These are phyloP conservation scores for Phaseolus coccineus DNA, from an alignment of 331 rosid genomes.

Conservation along the genomic window DNA sequence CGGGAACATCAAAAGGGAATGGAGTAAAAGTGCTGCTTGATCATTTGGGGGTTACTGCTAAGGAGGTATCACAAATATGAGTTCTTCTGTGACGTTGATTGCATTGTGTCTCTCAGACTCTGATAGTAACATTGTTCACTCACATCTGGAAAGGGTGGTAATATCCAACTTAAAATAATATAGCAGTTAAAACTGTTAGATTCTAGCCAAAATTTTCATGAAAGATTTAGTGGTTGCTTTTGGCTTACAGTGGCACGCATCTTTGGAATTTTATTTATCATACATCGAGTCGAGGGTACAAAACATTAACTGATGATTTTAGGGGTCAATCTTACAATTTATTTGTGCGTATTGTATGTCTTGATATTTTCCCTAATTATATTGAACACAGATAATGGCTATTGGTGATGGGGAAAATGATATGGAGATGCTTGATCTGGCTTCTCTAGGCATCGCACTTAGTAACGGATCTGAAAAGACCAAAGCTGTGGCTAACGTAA, in stretches of 20 bases:
- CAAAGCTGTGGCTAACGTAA: slow-evolving; percentile 80
- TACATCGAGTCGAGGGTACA: neutral
- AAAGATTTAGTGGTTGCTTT: neutral
- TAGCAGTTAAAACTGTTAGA: neutral
- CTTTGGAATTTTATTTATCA: neutral
- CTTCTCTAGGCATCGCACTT: slow-evolving; percentile 89
- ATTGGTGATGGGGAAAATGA: slow-evolving; percentile 98
- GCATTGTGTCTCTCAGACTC: neutral
- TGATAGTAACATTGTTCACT: slow-evolving; percentile 24
- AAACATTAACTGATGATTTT: neutral
- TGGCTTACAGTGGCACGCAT: neutral
- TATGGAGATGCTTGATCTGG: slow-evolving; percentile 89
- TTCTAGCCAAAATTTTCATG: slow-evolving; percentile 1
- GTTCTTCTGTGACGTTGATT: slow-evolving; percentile 27
- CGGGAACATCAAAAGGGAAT: slow-evolving; percentile 84
- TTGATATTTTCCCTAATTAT: slow-evolving; percentile 15
- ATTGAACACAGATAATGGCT: slow-evolving; percentile 78
- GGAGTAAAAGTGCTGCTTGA: slow-evolving; percentile 88
- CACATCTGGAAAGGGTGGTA: slow-evolving; percentile 9
- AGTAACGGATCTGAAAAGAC: slow-evolving; percentile 84
- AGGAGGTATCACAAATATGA: slow-evolving; percentile 63
- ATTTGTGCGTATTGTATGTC: slow-evolving; percentile 24
- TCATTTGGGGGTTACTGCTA: slow-evolving; percentile 74
- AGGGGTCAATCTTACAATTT: slow-evolving; percentile 8
- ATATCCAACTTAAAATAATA: slow-evolving; percentile 1